Evolutionary conservation across 2,329 filamentous ascomycete species (phyloP), one percentile per base, ranked within the genome.

Genomic region (Cercospora sojina): DNA sequence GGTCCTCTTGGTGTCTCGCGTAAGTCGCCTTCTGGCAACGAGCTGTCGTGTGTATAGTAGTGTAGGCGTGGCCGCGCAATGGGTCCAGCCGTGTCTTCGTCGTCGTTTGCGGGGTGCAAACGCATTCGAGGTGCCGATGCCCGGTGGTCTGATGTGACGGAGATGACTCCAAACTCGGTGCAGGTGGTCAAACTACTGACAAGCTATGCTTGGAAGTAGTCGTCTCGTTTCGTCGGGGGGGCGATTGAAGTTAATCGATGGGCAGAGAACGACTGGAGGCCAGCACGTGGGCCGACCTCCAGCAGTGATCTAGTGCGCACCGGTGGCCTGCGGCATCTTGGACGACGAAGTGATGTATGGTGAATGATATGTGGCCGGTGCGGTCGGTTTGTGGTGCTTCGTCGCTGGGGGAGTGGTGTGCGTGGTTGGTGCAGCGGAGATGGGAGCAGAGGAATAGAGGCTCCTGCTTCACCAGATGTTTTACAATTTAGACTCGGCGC

Each of bases 241-340:
- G 27, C 27, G 67, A 65, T 70, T 69, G 67, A 70, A 72, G 35
- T 18, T 49, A 9, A 70, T 76, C 74, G 72, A 71, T 71, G 73
- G 74, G 73, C 74, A 73, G 69, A 70, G 70, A 75, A 74, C 73
- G 60, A 73, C 74, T 74, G 75, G 71, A 74, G 71, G 65, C 65
- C 69, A 66, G 68, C 71, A 69, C 71, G 67, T 67, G 43, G 69
- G 72, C 70, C 68, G 67, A 60, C 67, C 70, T 70, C 74, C 74
- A 75, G 76, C 73, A 74, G 74, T 74, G 69, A 69, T 74, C 74
- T 78, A 78, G 76, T 72, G 74, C 74, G 68, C 75, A 74, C 67
- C 69, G 75, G 75, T 66, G 65, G 75, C 73, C 72, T 71, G 74
- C 66, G 74, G 73, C 76, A 78, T 78, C 56, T 66, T 77, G 70